Evolutionary conservation across 2,329 filamentous ascomycete species (phyloP).

Genomic region (Neofusicoccum parvum): DNA sequence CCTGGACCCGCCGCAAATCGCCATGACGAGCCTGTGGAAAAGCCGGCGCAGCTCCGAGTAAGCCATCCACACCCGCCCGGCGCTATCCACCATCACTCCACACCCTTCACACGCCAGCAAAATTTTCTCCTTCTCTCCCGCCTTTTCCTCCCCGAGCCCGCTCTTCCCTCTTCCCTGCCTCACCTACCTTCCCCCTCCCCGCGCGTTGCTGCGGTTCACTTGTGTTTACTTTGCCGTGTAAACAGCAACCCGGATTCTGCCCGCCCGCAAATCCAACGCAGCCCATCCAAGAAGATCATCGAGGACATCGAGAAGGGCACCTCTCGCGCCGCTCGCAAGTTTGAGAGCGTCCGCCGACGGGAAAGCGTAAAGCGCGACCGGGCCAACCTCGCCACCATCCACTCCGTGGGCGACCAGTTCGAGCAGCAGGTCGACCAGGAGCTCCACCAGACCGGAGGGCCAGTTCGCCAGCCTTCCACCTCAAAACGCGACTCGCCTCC

Average conservation of each 20-base stretch:
- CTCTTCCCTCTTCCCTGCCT: not conserved
- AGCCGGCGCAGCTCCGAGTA: conserved; percentile 44
- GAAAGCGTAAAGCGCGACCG: conserved; percentile 15
- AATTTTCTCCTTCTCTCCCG: conserved; percentile 23
- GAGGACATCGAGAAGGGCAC: conserved; percentile 37
- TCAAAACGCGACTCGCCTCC: conserved; percentile 25
- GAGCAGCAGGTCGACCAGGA: conserved; percentile 13
- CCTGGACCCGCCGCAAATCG: conserved; percentile 22
- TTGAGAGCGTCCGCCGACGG: conserved; percentile 12
- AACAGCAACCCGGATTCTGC: conserved; percentile 10
- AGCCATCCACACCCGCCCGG: conserved; percentile 28
- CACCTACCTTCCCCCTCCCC: not conserved
- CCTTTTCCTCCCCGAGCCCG: conserved; percentile 18
- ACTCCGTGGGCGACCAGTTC: conserved; percentile 20
- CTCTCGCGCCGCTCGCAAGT: conserved; percentile 10
- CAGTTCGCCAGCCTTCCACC: conserved; percentile 27
- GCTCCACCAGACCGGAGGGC: conserved; percentile 4
- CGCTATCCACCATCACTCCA: conserved; percentile 23
- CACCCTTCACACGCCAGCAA: conserved; percentile 23
- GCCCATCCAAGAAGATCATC: conserved; percentile 40
- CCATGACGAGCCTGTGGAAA: conserved; percentile 44
- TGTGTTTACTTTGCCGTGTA: conserved; percentile 8
- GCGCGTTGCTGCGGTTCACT: conserved; percentile 9
- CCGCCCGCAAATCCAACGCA: conserved; percentile 6
- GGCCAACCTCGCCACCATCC: conserved; percentile 18